These are phyloP conservation scores for Neurospora terricola DNA, from an alignment of 495 filamentous ascomycete species.

Conservation along the genomic window DNA sequence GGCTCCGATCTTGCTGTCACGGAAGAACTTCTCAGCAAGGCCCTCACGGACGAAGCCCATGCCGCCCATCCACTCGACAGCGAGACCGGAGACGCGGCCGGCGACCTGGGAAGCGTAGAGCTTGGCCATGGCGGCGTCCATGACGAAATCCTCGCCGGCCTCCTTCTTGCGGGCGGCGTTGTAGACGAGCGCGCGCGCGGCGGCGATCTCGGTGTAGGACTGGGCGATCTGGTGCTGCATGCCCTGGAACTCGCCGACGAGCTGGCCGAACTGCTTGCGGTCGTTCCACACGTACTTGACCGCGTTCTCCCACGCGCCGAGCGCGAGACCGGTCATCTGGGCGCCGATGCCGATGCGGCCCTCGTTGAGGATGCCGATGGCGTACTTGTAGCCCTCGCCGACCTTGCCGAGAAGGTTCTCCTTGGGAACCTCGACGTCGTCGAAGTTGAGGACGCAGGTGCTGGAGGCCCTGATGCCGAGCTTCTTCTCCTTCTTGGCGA, in stretches of 20 bases:
- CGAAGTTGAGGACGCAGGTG: slow-evolving; percentile 95
- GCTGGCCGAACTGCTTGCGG: slow-evolving; percentile 88
- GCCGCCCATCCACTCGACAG: slow-evolving; percentile 98
- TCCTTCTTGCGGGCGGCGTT: slow-evolving; percentile 98
- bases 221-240: slow-evolving; percentile 99
- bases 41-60: slow-evolving; percentile 96
- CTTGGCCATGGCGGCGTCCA: slow-evolving; percentile 97
- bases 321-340: slow-evolving; percentile 95
- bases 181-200: slow-evolving; percentile 85
- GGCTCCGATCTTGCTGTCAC: slow-evolving; percentile 96
- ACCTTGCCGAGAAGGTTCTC: slow-evolving; percentile 80
- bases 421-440: slow-evolving; percentile 83
- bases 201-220: slow-evolving; percentile 85
- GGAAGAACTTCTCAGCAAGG: slow-evolving; percentile 94
- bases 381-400: slow-evolving; percentile 95
- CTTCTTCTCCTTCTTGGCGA: slow-evolving; percentile 99
- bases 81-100: slow-evolving; percentile 71
- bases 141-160: slow-evolving; percentile 87
- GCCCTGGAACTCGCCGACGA: slow-evolving; percentile 92
- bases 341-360: slow-evolving; percentile 96
- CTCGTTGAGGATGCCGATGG: slow-evolving; percentile 93
- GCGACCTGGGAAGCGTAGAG: slow-evolving; percentile 91
- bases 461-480: slow-evolving; percentile 90
- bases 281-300: slow-evolving; percentile 87
- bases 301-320: slow-evolving; percentile 94